Percentiles rank a stretch among this genome's conserved stretches.
Evolutionary conservation across 345 rosid genomes (phyloP).

Genomic region (Arabidopsis arenosa): DNA sequence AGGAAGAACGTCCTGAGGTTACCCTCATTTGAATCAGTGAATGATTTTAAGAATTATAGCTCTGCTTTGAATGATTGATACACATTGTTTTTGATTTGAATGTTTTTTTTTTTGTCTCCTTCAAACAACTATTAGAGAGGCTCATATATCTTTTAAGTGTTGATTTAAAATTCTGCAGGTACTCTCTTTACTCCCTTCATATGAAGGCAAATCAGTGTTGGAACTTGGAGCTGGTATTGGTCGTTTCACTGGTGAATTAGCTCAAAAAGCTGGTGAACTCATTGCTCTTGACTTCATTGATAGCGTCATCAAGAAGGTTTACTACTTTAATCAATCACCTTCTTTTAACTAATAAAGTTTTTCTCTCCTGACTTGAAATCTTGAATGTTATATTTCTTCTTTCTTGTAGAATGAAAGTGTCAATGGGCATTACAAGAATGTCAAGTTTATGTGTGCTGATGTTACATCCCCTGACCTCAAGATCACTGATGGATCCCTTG

Average conservation of each 20-base stretch:
- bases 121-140: too few relatives aligned
- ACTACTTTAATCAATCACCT: constrained; percentile 24
- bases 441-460: constrained; percentile 85
- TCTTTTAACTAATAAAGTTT: not conserved
- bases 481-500: constrained; percentile 75
- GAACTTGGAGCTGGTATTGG: constrained; percentile 98
- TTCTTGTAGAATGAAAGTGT: constrained; percentile 70
- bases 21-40: not conserved
- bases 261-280: constrained; percentile 77
- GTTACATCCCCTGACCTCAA: constrained; percentile 78
- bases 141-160: not conserved
- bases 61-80: not conserved
- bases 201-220: constrained; percentile 77
- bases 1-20: constrained; percentile 96
- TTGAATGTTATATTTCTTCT: constrained; percentile 3
- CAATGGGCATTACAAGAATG: constrained; percentile 84
- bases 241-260: constrained; percentile 91
- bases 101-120: not conserved
- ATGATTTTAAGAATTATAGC: not conserved
- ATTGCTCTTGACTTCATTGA: constrained; percentile 92
- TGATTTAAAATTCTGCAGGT: constrained; percentile 46
- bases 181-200: constrained; percentile 83
- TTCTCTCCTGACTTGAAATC: not conserved
- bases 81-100: not conserved
- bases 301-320: constrained; percentile 80